These are phyloP conservation scores for Penicillium canariense DNA, from an alignment of 495 filamentous ascomycete genomes.

Conservation along the genomic window DNA sequence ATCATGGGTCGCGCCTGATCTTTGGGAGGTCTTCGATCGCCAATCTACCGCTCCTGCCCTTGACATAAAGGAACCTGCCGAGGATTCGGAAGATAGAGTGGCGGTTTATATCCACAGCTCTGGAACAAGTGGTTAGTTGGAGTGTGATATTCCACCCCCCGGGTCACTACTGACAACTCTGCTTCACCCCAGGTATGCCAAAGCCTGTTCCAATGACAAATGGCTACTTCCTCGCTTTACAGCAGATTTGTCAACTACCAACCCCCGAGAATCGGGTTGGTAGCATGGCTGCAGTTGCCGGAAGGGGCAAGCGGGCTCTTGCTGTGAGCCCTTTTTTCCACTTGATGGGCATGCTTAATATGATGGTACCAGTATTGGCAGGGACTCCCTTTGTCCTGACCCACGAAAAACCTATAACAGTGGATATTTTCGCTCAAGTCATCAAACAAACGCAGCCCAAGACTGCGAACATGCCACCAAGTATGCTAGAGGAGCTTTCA, in stretches of 20 bases:
- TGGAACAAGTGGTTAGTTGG: constrained; percentile 47
- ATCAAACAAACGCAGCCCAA: constrained; percentile 6
- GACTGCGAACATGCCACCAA: background rate
- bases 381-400: background rate
- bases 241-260: constrained; percentile 31
- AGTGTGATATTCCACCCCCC: no score
- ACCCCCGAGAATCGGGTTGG: constrained; percentile 14
- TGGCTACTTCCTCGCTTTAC: constrained; percentile 42
- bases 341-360: constrained; percentile 9
- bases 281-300: background rate
- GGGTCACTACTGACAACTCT: background rate
- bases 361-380: background rate
- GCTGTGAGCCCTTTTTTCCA: constrained; percentile 14
- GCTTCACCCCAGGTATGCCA: constrained; percentile 22
- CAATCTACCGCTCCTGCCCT: constrained; percentile 11
- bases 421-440: constrained; percentile 7
- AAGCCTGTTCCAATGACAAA: constrained; percentile 50
- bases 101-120: constrained; percentile 55
- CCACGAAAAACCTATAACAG: constrained; percentile 8
- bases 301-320: constrained; percentile 55
- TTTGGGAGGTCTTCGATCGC: constrained; percentile 25
- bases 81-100: constrained; percentile 43
- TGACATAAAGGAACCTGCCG: constrained; percentile 1
- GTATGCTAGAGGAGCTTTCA: constrained; percentile 5
- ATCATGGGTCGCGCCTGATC: constrained; percentile 14